Evolutionary conservation across 176 grass and related monocot species (phyloP).

Genomic region (Paspalum notatum): DNA sequence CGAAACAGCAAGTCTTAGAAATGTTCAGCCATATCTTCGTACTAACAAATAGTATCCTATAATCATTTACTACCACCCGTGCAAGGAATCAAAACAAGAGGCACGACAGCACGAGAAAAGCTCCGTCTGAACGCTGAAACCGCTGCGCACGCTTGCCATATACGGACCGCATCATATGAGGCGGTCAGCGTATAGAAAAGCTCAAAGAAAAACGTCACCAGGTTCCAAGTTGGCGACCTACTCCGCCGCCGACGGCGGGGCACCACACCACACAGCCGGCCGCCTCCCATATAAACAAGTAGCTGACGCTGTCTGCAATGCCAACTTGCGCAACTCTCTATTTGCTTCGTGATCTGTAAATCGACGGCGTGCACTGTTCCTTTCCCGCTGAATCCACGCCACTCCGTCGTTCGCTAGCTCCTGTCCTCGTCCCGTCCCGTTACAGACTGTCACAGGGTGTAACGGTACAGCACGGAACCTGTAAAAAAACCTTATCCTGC

Average conservation of each 20-base stretch:
- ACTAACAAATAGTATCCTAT: neutral
- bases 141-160: neutral
- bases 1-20: constrained; percentile 23
- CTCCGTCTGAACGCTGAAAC: constrained; percentile 6
- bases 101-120: neutral
- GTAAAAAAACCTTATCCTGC: neutral
- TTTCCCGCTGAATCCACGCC: neutral
- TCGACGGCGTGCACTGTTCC: neutral
- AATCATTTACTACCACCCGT: neutral
- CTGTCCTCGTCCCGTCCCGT: neutral
- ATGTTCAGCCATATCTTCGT: constrained; percentile 1
- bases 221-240: constrained; percentile 23
- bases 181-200: constrained; percentile 31
- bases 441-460: constrained; percentile 16
- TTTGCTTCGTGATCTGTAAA: constrained; percentile 35
- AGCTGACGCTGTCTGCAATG: neutral
- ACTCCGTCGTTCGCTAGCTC: neutral
- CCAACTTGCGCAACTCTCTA: neutral
- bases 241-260: constrained; percentile 2
- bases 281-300: constrained; percentile 15
- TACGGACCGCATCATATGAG: neutral
- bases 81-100: constrained; percentile 5
- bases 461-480: neutral
- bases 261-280: neutral
- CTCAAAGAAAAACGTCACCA: neutral